These are phyloP conservation scores for Ceratobasidium theobromae DNA, from an alignment of 1,284 basidiomycete genomes.

Conservation along the genomic window DNA sequence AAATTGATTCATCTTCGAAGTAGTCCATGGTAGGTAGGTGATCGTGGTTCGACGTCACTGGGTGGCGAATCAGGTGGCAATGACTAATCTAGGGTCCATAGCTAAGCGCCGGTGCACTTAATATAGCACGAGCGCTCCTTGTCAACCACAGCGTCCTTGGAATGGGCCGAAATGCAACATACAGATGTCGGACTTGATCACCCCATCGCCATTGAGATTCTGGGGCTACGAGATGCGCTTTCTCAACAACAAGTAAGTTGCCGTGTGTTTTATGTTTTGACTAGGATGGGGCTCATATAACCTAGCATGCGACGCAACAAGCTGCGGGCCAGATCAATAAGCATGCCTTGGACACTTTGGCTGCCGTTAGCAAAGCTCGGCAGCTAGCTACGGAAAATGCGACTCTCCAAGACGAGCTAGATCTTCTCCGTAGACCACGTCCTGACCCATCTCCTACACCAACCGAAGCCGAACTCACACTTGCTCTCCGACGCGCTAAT, in stretches of 20 bases:
- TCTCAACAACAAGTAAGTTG: slow-evolving; percentile 18
- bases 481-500: slow-evolving; percentile 65
- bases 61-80: background rate
- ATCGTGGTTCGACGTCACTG: too few relatives aligned
- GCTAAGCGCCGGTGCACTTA: too few relatives aligned
- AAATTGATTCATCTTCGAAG: too few relatives aligned
- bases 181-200: slow-evolving; percentile 27
- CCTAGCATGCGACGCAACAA: slow-evolving; percentile 64
- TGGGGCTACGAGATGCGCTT: slow-evolving; percentile 19
- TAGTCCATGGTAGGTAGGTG: too few relatives aligned
- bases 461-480: slow-evolving; percentile 62
- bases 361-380: slow-evolving; percentile 52
- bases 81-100: background rate
- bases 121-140: too few relatives aligned
- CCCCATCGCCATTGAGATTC: slow-evolving; percentile 24
- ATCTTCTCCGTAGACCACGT: slow-evolving; percentile 50
- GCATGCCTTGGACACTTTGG: slow-evolving; percentile 56
- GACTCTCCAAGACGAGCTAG: slow-evolving; percentile 55
- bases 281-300: background rate
- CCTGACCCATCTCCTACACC: slow-evolving; percentile 48
- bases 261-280: too few relatives aligned
- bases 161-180: slow-evolving; percentile 25
- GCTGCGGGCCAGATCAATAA: slow-evolving; percentile 66
- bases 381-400: slow-evolving; percentile 60
- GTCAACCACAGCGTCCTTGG: background rate